Evolutionary conservation across 129 eudicot genomes (phyloP).

Genomic region (Escallonia rubra): DNA sequence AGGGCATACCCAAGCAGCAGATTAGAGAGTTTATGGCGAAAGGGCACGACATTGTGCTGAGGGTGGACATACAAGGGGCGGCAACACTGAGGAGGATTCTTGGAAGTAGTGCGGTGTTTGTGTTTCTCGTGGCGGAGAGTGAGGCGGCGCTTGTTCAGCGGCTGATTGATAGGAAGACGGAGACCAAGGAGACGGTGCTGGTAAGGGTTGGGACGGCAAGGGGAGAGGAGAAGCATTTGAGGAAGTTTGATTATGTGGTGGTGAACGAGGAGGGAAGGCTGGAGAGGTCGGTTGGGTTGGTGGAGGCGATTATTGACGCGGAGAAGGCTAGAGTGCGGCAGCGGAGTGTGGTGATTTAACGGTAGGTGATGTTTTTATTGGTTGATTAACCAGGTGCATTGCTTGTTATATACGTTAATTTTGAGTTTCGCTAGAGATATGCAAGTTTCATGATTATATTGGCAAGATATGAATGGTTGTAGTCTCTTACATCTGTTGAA

Average conservation of each 20-base stretch:
- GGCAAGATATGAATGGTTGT: background rate
- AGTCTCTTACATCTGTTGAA: background rate
- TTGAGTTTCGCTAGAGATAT: background rate
- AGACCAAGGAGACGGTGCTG: conserved; percentile 66
- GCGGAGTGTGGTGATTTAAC: conserved; percentile 40
- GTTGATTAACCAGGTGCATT: too few species aligned
- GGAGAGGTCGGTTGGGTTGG: conserved; percentile 54
- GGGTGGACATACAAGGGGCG: conserved; percentile 87
- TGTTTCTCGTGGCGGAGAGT: conserved; percentile 83
- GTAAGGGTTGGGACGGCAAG: conserved; percentile 71
- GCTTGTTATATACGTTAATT: background rate
- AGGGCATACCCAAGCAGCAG: conserved; percentile 72
- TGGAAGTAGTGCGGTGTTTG: conserved; percentile 55
- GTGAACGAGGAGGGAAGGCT: conserved; percentile 82
- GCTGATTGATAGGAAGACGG: conserved; percentile 78
- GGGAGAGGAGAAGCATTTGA: conserved; percentile 66
- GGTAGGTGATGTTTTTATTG: background rate
- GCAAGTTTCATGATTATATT: background rate
- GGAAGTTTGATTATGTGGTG: conserved; percentile 81
- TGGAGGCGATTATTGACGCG: conserved; percentile 86
- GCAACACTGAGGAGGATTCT: conserved; percentile 67
- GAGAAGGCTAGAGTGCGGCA: conserved; percentile 76
- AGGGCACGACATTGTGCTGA: conserved; percentile 71
- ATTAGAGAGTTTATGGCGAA: conserved; percentile 66
- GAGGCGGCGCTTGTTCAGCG: conserved; percentile 71